phyloP scores from a whole-genome alignment of 345 rosid genomes.

The Gossypium sturtianum region DNA sequence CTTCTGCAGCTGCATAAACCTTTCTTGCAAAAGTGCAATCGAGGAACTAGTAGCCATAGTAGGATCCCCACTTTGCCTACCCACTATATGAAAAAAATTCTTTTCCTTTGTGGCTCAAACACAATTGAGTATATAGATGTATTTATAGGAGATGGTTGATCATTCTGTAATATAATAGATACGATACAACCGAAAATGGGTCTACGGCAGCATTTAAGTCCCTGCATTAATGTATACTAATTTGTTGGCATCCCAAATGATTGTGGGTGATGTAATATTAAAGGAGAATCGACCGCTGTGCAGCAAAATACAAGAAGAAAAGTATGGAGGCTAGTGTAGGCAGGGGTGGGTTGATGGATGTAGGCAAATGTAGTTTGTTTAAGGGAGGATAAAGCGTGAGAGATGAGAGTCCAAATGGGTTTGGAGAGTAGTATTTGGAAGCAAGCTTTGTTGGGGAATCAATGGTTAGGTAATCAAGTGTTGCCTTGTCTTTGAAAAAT shows the following conservation, averaged over 20 bases:
- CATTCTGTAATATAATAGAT: background rate
- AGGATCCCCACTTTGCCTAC: slow-evolving; percentile 41
- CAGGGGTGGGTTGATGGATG: slow-evolving; percentile 37
- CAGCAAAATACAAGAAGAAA: slow-evolving; percentile 41
- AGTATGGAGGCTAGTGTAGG: slow-evolving; percentile 20
- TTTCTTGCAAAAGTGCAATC: slow-evolving; percentile 64
- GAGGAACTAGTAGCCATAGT: slow-evolving; percentile 42
- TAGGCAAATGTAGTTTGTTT: slow-evolving; percentile 34
- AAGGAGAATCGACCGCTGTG: slow-evolving; percentile 33
- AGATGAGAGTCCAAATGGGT: slow-evolving; percentile 28
- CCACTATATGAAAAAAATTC: slow-evolving; percentile 21
- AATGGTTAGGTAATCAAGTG: slow-evolving; percentile 35
- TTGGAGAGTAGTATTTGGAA: slow-evolving; percentile 50
- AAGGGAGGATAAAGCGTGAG: background rate
- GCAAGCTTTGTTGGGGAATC: slow-evolving; percentile 26
- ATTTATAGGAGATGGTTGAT: slow-evolving; percentile 22
- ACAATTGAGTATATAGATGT: background rate
- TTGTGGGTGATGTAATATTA: slow-evolving; percentile 23
- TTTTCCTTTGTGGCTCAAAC: background rate
- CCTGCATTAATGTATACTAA: background rate
- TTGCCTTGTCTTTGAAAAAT: slow-evolving; percentile 21
- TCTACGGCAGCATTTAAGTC: background rate
- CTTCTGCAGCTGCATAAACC: slow-evolving; percentile 56
- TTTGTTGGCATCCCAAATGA: slow-evolving; percentile 9
- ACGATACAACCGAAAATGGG: background rate